Base-by-base conservation (phyloP, 148 eudicot species). In the Diospyros kaki region DNA sequence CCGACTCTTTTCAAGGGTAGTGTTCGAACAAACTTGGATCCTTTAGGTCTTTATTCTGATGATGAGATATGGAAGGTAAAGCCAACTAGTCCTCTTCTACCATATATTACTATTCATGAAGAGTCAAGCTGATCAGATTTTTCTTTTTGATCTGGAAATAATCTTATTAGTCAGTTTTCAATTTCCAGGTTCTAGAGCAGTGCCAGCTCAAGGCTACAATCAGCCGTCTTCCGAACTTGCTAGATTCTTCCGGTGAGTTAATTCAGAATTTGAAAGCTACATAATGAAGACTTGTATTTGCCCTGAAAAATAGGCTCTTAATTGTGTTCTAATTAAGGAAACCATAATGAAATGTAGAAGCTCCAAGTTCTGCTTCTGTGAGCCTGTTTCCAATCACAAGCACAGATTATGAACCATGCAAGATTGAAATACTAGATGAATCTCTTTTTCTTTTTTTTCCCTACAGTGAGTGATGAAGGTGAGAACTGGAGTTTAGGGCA, bases 401-500 rank as follows among this genome's bases (percentile, higher is more conserved):
- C 18, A 28, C 28, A 28, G 28, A 28, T 28, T 28, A 28, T 28
- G 28, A 28, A 28, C 28, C 28, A 28, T 28, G 28, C 28, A 28
- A 28, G 28, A 28, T 28, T 28, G 28, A 28, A 28, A 18, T 48
- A 4, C 28, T 7, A 11, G 50, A 53, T 68, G 10, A 0, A 18
- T 28, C 7, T 50, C 14, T 69, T 4, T 60, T 42, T 8, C 28
- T 48, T 50, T 5, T 41, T 11, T 39, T 3, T 3, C 7, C 40
- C 4, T 28, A 46, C 81, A 90, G 91, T 90, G 75, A 82, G 87
- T 10, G 91, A 88, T 64, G 91, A 88, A 76, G 94, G 94, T 1
- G 86, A 84, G 73, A 90, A 88, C 51, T 90, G 94, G 94, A 90
- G 94, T 58, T 74, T 70, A 50, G 94, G 91, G 52, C 91, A 90